Percentiles rank a stretch among this genome's conserved stretches.
These are phyloP conservation scores for Metschnikowia similis DNA, from an alignment of 805 yeast species.

Conservation along the genomic window DNA sequence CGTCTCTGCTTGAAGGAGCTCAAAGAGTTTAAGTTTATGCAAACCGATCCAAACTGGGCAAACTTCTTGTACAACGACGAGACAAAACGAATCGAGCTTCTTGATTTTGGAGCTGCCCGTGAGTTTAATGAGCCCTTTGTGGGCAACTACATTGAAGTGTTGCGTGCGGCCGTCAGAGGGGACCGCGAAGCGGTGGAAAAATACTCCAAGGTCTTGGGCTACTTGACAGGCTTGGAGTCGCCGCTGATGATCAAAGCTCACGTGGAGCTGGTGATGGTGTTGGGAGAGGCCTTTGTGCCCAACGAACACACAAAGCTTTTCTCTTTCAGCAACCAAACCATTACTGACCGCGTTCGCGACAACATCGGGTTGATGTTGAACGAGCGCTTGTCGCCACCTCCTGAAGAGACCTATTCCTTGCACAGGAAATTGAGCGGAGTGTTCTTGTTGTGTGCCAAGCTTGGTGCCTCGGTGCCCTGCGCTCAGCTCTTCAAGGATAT, in stretches of 20 bases:
- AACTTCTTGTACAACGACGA: conserved; percentile 77
- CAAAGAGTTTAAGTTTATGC: conserved; percentile 85
- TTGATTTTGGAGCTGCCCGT: conserved; percentile 96
- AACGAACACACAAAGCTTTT: conserved; percentile 49
- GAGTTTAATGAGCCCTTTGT: conserved; percentile 69
- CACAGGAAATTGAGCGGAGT: conserved; percentile 96
- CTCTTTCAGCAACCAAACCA: conserved; percentile 80
- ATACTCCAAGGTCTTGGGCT: conserved; percentile 73
- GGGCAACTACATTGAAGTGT: conserved; percentile 59
- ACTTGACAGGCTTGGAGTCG: conserved; percentile 86
- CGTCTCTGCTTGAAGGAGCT: conserved; percentile 81
- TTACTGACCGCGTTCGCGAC: conserved; percentile 86
- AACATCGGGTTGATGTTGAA: conserved; percentile 86
- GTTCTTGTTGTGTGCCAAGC: conserved; percentile 79
- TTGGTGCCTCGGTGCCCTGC: conserved; percentile 81
- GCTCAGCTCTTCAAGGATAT: conserved; percentile 70
- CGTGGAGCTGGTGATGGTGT: conserved; percentile 79
- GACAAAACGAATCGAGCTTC: conserved; percentile 72
- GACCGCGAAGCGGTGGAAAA: conserved; percentile 63
- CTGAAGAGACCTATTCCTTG: conserved; percentile 95
- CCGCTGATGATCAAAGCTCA: conserved; percentile 88
- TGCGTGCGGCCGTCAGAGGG: conserved; percentile 68
- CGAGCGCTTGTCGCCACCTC: conserved; percentile 93
- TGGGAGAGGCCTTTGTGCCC: conserved; percentile 87
- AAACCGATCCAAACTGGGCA: conserved; percentile 99